phyloP scores from a whole-genome alignment of 768 basidiomycete genomes.

The Peribolospora kevripleyi region DNA sequence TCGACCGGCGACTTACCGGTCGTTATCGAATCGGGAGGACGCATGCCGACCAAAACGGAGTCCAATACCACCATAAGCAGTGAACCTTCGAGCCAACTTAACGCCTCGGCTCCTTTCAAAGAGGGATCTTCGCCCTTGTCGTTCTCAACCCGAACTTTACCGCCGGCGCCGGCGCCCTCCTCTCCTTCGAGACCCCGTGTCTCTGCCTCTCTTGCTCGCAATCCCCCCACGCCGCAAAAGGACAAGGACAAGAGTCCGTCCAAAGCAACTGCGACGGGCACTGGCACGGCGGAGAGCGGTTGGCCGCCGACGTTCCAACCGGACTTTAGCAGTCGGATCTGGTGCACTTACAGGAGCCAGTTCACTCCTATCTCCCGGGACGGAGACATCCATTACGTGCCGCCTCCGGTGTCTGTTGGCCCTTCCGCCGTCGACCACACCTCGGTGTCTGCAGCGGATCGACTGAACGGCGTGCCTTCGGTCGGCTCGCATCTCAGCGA shows the following conservation, averaged over 20 bases:
- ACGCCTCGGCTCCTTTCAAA: conserved; percentile 1
- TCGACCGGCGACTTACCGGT: conserved; percentile 26
- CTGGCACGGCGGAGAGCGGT: conserved; percentile 2
- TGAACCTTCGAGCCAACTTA: conserved; percentile 15
- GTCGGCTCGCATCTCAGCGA: background rate
- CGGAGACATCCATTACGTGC: too few species aligned
- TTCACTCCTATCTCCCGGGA: conserved; percentile 44
- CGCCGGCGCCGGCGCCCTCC: conserved; percentile 2
- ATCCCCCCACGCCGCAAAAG: conserved; percentile 15
- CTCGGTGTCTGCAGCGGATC: conserved; percentile 18
- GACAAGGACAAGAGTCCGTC: conserved; percentile 27
- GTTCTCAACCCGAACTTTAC: conserved; percentile 5
- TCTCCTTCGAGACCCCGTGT: conserved; percentile 3
- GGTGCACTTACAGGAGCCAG: conserved; percentile 77
- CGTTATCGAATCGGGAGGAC: conserved; percentile 13
- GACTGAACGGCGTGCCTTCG: conserved; percentile 15
- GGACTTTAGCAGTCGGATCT: conserved; percentile 69
- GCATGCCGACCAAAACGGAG: too few species aligned
- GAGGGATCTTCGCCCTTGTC: background rate
- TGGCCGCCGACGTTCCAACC: conserved; percentile 68
- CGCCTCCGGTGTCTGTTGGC: conserved; percentile 10
- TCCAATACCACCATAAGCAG: conserved; percentile 5
- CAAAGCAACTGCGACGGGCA: background rate
- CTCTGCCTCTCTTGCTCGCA: background rate
- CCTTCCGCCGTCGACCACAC: conserved; percentile 12